phyloP scores from a whole-genome alignment of 2,329 filamentous ascomycete species.

The Bertia moriformis region DNA sequence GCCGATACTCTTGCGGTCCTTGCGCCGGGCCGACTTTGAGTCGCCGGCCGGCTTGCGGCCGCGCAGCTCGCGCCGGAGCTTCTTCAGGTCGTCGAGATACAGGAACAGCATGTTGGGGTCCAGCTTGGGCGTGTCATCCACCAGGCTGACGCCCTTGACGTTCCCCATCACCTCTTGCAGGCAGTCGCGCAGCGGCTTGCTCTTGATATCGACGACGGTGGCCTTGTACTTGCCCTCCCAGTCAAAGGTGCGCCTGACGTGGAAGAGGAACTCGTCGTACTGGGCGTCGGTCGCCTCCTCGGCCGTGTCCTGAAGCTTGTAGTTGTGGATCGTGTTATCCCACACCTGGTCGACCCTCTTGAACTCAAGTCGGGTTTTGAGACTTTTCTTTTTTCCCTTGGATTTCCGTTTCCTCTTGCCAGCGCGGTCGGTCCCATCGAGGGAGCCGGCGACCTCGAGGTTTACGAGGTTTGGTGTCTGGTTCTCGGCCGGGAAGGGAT shows the following conservation, averaged over 20 bases:
- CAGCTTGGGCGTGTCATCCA: slow-evolving; percentile 63
- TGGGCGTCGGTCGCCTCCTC: slow-evolving; percentile 27
- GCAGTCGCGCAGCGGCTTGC: slow-evolving; percentile 59
- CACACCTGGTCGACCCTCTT: slow-evolving; percentile 39
- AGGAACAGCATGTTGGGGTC: slow-evolving; percentile 60
- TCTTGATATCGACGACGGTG: slow-evolving; percentile 74
- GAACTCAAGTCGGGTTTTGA: slow-evolving; percentile 18
- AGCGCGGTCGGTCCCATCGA: not conserved
- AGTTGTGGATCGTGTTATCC: slow-evolving; percentile 32
- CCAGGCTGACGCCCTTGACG: slow-evolving; percentile 64
- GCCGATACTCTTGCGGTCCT: slow-evolving; percentile 39
- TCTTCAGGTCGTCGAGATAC: slow-evolving; percentile 66
- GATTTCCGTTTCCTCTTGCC: slow-evolving; percentile 5
- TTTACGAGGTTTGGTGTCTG: too few relatives aligned
- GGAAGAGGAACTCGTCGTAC: slow-evolving; percentile 71
- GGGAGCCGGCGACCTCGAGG: too few relatives aligned
- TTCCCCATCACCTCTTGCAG: slow-evolving; percentile 60
- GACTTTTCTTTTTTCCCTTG: too few relatives aligned
- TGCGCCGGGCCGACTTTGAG: slow-evolving; percentile 42
- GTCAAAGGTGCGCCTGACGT: slow-evolving; percentile 69
- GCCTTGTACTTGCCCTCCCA: slow-evolving; percentile 66
- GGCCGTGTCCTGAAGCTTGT: slow-evolving; percentile 37
- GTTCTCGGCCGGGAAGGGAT: too few relatives aligned
- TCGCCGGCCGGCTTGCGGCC: slow-evolving; percentile 30
- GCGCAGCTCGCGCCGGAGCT: slow-evolving; percentile 49